Conservation (phyloP, 208 protist species). For the Zelonia costaricensis region DNA sequence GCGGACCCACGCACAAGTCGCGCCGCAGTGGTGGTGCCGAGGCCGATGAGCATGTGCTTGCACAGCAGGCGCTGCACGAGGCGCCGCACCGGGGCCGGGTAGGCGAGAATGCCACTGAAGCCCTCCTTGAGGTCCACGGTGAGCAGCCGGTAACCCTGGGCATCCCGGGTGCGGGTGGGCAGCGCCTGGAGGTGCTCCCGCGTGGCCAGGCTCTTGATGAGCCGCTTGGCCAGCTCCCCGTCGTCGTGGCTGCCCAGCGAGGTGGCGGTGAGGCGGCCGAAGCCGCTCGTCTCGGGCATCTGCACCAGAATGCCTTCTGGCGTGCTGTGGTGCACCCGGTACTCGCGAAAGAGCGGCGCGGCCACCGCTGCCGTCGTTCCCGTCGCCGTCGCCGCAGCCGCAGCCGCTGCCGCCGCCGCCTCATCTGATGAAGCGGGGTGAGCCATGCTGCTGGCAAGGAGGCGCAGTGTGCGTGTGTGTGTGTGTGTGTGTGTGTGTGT, state of each 20-base stretch:
- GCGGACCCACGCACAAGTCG: conserved; percentile 50
- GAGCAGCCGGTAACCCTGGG: conserved; percentile 75
- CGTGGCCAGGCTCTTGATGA: conserved; percentile 62
- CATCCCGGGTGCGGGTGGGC: conserved; percentile 52
- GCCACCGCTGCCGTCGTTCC: neutral
- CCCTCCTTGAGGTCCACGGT: conserved; percentile 55
- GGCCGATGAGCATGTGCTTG: conserved; percentile 78
- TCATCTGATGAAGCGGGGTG: neutral
- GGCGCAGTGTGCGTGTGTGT: neutral
- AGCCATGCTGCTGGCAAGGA: neutral
- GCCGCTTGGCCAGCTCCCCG: conserved; percentile 63
- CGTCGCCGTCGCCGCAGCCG: neutral
- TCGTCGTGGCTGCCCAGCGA: conserved; percentile 64
- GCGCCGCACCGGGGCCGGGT: conserved; percentile 45
- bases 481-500: neutral
- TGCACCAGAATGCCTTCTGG: conserved; percentile 78
- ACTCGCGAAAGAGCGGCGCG: conserved; percentile 49
- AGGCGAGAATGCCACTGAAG: conserved; percentile 59
- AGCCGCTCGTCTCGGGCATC: conserved; percentile 67
- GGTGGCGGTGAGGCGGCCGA: conserved; percentile 69
- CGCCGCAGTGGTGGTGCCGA: conserved; percentile 73
- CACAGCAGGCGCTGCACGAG: conserved; percentile 67
- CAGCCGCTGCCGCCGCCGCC: neutral
- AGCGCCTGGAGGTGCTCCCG: conserved; percentile 57
- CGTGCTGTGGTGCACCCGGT: conserved; percentile 79